A percentile compares a stretch with the other conserved stretches of the same genome.
Evolutionary conservation across 352 stramenopile genomes (phyloP).

Genomic region (Pelagophyceae sp.): DNA sequence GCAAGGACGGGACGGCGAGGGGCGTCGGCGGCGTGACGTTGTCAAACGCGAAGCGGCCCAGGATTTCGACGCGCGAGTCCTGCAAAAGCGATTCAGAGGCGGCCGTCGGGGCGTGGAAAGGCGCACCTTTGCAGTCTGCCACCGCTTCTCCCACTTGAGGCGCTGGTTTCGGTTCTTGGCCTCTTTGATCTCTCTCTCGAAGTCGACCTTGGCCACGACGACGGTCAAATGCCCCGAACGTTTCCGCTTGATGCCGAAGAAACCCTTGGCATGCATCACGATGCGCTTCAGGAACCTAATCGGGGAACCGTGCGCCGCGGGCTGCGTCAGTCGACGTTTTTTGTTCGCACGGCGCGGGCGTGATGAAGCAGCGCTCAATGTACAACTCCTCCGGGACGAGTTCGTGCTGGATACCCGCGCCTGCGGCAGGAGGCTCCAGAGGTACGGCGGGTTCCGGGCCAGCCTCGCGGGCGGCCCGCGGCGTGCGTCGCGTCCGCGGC

Average conservation of each 20-base stretch:
- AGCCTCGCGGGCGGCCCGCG: too few relatives aligned
- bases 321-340: too few relatives aligned
- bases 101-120: not conserved
- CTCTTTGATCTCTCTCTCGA: conserved; percentile 17
- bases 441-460: too few relatives aligned
- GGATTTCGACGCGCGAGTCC: not conserved
- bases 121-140: not conserved
- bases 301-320: not conserved
- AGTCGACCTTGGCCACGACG: conserved; percentile 18
- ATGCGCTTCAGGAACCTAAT: conserved; percentile 20
- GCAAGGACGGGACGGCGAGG: too few relatives aligned
- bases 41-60: not conserved
- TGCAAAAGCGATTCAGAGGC: not conserved
- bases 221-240: conserved; percentile 21
- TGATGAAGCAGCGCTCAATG: conserved; percentile 16
- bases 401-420: conserved; percentile 14
- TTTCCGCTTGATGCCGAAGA: conserved; percentile 7
- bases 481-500: too few relatives aligned
- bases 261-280: not conserved
- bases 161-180: conserved; percentile 18
- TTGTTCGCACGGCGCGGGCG: not conserved
- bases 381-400: conserved; percentile 21
- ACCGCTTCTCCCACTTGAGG: conserved; percentile 13
- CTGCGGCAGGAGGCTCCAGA: not conserved
- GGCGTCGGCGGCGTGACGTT: too few relatives aligned